Percentiles rank a stretch among this genome's conserved stretches.
phyloP scores from a whole-genome alignment of 2,329 filamentous ascomycete genomes.

The Alternaria gansuensis region DNA sequence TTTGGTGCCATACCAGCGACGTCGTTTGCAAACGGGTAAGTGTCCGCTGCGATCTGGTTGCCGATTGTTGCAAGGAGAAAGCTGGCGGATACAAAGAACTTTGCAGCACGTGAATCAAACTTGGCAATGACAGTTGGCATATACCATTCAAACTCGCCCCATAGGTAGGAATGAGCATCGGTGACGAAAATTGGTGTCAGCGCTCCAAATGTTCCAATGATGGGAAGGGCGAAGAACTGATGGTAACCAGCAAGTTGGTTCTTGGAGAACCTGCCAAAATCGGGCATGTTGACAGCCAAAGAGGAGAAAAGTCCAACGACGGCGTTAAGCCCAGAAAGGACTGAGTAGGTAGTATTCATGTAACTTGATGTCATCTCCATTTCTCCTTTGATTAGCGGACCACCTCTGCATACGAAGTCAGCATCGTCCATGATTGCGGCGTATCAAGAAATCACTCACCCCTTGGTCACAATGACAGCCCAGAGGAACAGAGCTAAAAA shows the following conservation, averaged over 20 bases:
- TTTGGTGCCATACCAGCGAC: constrained; percentile 47
- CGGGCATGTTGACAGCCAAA: constrained; percentile 62
- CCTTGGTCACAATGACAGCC: constrained; percentile 56
- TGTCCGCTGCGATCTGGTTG: constrained; percentile 55
- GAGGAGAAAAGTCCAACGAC: constrained; percentile 62
- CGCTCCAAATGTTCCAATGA: constrained; percentile 59
- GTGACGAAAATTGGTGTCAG: constrained; percentile 61
- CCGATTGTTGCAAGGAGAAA: constrained; percentile 57
- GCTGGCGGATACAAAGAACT: constrained; percentile 54
- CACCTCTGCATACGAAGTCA: constrained; percentile 35
- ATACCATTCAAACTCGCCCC: constrained; percentile 60
- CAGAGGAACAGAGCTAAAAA: constrained; percentile 58
- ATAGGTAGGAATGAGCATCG: constrained; percentile 57
- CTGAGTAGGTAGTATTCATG: constrained; percentile 57
- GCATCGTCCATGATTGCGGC: neutral
- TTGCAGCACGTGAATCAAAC: constrained; percentile 56
- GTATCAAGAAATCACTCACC: constrained; percentile 23
- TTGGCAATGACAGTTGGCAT: constrained; percentile 59
- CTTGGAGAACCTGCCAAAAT: constrained; percentile 57
- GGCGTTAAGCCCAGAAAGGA: constrained; percentile 56
- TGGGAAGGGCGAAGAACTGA: constrained; percentile 59
- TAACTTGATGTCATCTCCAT: constrained; percentile 51
- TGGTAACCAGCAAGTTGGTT: constrained; percentile 55
- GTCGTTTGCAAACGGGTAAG: constrained; percentile 51
- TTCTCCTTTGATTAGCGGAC: constrained; percentile 54